These are phyloP conservation scores for Amphichorda felina DNA, from an alignment of 2,329 filamentous ascomycete genomes.

Conservation along the genomic window DNA sequence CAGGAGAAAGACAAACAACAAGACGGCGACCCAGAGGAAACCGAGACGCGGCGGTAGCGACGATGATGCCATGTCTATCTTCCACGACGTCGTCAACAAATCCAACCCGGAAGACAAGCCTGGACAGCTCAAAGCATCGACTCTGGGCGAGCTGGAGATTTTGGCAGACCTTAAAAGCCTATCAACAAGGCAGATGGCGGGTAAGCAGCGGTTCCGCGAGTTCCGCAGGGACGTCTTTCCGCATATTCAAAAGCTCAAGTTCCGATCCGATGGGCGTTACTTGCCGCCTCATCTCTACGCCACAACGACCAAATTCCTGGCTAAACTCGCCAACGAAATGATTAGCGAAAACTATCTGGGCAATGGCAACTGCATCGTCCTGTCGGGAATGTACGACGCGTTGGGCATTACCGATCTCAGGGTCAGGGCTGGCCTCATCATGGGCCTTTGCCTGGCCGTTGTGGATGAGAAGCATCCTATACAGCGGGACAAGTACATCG, in stretches of 20 bases:
- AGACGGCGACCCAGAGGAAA: not conserved
- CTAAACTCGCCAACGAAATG: no score
- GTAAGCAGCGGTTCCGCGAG: no score
- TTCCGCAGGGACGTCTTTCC: no score
- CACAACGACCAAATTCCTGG: no score
- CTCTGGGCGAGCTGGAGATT: no score
- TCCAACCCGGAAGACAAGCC: no score
- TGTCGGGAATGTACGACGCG: constrained; percentile 12
- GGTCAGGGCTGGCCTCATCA: constrained; percentile 16
- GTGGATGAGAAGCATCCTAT: constrained; percentile 6
- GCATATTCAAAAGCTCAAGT: no score
- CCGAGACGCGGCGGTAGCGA: not conserved
- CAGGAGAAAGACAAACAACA: not conserved
- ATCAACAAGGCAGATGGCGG: no score
- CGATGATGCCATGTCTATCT: constrained; percentile 15
- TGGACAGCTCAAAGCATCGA: constrained; percentile 7
- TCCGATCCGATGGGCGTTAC: no score
- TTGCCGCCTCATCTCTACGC: no score
- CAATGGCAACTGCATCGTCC: not conserved
- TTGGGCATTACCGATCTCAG: constrained; percentile 15
- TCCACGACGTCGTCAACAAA: constrained; percentile 20
- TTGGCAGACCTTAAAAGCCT: no score
- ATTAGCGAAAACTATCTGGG: no score
- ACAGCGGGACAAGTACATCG: constrained; percentile 9
- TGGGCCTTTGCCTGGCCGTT: constrained; percentile 17